Conservation (phyloP, 257 asterid species). For the Paraleonurus japonicus region DNA sequence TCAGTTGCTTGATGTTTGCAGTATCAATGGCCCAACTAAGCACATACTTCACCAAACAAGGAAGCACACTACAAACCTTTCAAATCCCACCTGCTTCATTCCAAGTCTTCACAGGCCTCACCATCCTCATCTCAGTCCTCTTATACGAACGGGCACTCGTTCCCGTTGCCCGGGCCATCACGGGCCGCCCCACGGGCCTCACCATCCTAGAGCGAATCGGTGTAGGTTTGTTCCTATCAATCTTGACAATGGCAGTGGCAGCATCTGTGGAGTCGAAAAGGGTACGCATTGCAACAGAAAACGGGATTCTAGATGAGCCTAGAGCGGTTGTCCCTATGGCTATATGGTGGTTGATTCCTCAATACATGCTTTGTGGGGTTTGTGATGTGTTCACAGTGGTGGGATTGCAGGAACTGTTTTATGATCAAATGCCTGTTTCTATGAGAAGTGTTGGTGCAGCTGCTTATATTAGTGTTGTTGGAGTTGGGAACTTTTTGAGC, state of each 20-base stretch:
- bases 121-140: constrained; percentile 36
- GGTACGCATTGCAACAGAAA: constrained; percentile 27
- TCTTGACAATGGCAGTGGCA: constrained; percentile 40
- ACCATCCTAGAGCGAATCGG: constrained; percentile 48
- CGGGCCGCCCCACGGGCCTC: constrained; percentile 41
- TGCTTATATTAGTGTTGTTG: constrained; percentile 39
- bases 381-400: constrained; percentile 47
- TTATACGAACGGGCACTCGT: constrained; percentile 36
- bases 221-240: constrained; percentile 33
- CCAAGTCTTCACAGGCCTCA: constrained; percentile 44
- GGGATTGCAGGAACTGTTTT: constrained; percentile 54
- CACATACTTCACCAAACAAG: constrained; percentile 54
- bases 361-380: constrained; percentile 41
- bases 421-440: constrained; percentile 48
- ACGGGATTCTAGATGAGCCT: constrained; percentile 30
- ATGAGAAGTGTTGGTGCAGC: constrained; percentile 57
- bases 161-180: constrained; percentile 35
- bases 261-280: constrained; percentile 38
- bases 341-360: constrained; percentile 50
- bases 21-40: constrained; percentile 34
- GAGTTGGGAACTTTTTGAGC: constrained; percentile 48
- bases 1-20: constrained; percentile 39
- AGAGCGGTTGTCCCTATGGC: constrained; percentile 37
- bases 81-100: constrained; percentile 47
- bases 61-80: constrained; percentile 32